Evolutionary conservation across 75 land plant species (phyloP).

Genomic region (Cryptomeria japonica): DNA sequence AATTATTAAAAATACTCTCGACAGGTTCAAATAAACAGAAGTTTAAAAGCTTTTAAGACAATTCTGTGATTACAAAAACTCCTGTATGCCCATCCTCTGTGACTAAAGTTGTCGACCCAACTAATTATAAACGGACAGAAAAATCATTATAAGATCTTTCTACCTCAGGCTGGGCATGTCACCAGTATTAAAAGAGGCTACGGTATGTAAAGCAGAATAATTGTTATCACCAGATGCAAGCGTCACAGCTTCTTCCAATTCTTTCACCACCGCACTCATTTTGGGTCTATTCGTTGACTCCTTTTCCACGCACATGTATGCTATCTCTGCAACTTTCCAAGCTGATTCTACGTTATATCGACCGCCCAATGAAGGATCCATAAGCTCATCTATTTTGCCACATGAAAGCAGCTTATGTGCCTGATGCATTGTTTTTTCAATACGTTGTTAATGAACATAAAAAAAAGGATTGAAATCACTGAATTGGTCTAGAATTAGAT

Average conservation of each 20-base stretch:
- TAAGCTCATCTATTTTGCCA: background rate
- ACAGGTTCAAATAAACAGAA: too few relatives aligned
- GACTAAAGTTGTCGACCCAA: too few relatives aligned
- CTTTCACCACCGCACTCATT: conserved; percentile 65
- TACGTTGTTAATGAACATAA: background rate
- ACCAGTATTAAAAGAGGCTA: too few relatives aligned
- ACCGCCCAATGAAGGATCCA: conserved; percentile 39
- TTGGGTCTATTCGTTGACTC: conserved; percentile 55
- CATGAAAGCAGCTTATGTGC: background rate
- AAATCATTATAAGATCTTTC: too few relatives aligned
- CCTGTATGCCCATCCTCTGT: too few relatives aligned
- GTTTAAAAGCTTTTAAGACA: too few relatives aligned
- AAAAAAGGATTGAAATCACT: background rate
- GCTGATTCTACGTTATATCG: conserved; percentile 47
- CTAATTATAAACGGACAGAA: too few relatives aligned
- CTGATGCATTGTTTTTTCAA: background rate
- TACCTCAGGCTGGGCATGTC: too few relatives aligned
- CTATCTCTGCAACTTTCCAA: conserved; percentile 47
- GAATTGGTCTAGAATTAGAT: background rate
- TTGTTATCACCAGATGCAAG: background rate
- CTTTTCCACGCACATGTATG: conserved; percentile 54
- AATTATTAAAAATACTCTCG: too few relatives aligned
- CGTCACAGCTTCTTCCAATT: conserved; percentile 34
- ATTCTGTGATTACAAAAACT: too few relatives aligned
- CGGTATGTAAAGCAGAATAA: too few relatives aligned